Conservation (phyloP, 2,329 filamentous ascomycete species). For the Talaromyces sp. region DNA sequence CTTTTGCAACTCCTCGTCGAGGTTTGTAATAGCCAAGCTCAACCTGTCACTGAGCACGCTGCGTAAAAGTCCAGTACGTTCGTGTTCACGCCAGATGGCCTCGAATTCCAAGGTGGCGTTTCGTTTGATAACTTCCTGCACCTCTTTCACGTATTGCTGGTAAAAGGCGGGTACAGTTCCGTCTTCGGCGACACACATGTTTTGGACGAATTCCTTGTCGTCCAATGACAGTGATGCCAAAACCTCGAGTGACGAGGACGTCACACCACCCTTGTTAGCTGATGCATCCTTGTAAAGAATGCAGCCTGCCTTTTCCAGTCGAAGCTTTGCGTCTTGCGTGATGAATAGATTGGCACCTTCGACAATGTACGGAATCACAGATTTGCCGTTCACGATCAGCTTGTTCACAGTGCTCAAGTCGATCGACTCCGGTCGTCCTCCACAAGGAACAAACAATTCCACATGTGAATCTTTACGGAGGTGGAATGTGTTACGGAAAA, state of each 20-base stretch:
- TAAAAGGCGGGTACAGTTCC: conserved; percentile 87
- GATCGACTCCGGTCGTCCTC: conserved; percentile 93
- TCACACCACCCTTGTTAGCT: conserved; percentile 97
- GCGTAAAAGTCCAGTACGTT: conserved; percentile 72
- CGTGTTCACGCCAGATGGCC: conserved; percentile 94
- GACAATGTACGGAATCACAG: conserved; percentile 86
- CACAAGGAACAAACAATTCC: conserved; percentile 92
- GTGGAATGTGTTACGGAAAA: conserved; percentile 97
- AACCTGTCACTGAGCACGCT: conserved; percentile 90
- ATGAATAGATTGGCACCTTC: conserved; percentile 99
- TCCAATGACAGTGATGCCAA: conserved; percentile 93
- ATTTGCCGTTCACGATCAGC: conserved; percentile 86
- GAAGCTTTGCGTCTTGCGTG: conserved; percentile 94
- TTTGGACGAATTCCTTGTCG: conserved; percentile 77
- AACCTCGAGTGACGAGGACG: conserved; percentile 93
- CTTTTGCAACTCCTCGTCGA: conserved; percentile 93
- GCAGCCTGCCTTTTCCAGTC: conserved; percentile 90
- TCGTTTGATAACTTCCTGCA: conserved; percentile 84
- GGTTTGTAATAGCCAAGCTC: conserved; percentile 86
- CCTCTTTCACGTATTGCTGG: conserved; percentile 83
- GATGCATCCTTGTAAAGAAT: conserved; percentile 97
- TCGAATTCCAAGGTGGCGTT: conserved; percentile 95
- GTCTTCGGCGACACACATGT: conserved; percentile 84
- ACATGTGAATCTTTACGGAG: conserved; percentile 72
- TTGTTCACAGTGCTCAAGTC: conserved; percentile 83